Evolutionary conservation across 1,139 yeast species (phyloP).

Genomic region (Hyphopichia khmerensis): DNA sequence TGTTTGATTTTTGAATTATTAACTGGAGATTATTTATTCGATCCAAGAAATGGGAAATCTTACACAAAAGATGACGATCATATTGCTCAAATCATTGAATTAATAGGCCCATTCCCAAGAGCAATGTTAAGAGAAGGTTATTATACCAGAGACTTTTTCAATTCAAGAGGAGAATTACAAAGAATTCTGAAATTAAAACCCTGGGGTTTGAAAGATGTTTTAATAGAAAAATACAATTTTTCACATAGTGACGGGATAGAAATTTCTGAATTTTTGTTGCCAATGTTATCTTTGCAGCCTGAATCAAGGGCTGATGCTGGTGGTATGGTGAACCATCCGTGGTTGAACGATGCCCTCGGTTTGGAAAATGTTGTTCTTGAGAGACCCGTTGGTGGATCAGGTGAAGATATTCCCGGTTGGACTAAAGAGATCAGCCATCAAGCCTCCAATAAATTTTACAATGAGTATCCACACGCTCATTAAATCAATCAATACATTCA

Average conservation of each 20-base stretch:
- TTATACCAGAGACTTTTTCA: slow-evolving; percentile 45
- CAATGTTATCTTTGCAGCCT: slow-evolving; percentile 74
- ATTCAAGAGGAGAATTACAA: slow-evolving; percentile 53
- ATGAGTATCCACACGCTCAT: slow-evolving; percentile 5
- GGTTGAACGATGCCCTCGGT: slow-evolving; percentile 68
- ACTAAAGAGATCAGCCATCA: slow-evolving; percentile 31
- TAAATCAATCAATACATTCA: neutral
- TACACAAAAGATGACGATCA: slow-evolving; percentile 52
- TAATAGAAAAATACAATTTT: slow-evolving; percentile 61
- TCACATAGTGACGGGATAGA: slow-evolving; percentile 52
- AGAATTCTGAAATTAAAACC: slow-evolving; percentile 55
- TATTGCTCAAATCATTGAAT: slow-evolving; percentile 48
- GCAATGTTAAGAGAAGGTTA: slow-evolving; percentile 43
- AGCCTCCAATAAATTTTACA: slow-evolving; percentile 3
- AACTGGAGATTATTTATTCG: slow-evolving; percentile 50
- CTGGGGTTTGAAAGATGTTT: slow-evolving; percentile 49
- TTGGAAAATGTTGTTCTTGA: slow-evolving; percentile 55
- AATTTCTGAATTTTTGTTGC: slow-evolving; percentile 62
- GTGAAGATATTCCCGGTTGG: slow-evolving; percentile 82
- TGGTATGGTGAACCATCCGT: slow-evolving; percentile 73
- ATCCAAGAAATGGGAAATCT: slow-evolving; percentile 47
- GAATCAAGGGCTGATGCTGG: slow-evolving; percentile 77
- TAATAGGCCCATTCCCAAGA: slow-evolving; percentile 45
- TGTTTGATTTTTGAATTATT: slow-evolving; percentile 46
- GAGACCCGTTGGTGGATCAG: slow-evolving; percentile 60